phyloP scores from a whole-genome alignment of 768 basidiomycete species.

The Guyanaporus albipodus region DNA sequence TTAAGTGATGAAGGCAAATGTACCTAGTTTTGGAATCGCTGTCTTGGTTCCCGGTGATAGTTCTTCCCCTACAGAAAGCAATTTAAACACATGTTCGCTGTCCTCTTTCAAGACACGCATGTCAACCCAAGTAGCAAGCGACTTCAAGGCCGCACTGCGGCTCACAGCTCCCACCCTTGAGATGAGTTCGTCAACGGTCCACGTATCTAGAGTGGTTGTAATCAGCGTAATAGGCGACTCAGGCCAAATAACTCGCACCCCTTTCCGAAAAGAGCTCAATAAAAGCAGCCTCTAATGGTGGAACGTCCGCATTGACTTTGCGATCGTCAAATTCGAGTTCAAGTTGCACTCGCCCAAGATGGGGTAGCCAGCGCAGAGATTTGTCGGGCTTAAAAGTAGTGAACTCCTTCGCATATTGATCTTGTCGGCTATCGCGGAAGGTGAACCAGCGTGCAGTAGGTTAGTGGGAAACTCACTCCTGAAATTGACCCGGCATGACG shows the following conservation, averaged over 20 bases:
- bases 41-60: slow-evolving; percentile 25
- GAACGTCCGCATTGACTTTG: slow-evolving; percentile 66
- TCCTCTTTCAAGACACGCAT: slow-evolving; percentile 76
- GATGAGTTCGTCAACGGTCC: slow-evolving; percentile 69
- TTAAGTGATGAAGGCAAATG: not conserved
- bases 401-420: slow-evolving; percentile 73
- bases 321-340: slow-evolving; percentile 84
- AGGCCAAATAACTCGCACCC: slow-evolving; percentile 35
- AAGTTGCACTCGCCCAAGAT: slow-evolving; percentile 80
- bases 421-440: slow-evolving; percentile 53
- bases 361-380: slow-evolving; percentile 81
- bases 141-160: slow-evolving; percentile 61
- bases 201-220: slow-evolving; percentile 43
- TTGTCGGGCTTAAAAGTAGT: slow-evolving; percentile 90
- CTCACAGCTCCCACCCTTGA: slow-evolving; percentile 62
- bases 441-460: not conserved
- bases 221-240: not conserved
- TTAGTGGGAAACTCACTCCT: slow-evolving; percentile 46
- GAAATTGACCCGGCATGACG: slow-evolving; percentile 82
- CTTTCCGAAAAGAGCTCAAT: slow-evolving; percentile 80
- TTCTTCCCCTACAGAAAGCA: slow-evolving; percentile 63
- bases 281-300: slow-evolving; percentile 87
- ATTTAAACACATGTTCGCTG: slow-evolving; percentile 50
- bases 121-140: slow-evolving; percentile 80
- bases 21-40: slow-evolving; percentile 25